These are phyloP conservation scores for Pythium brassicae DNA, from an alignment of 352 stramenopile species.

Conservation along the genomic window DNA sequence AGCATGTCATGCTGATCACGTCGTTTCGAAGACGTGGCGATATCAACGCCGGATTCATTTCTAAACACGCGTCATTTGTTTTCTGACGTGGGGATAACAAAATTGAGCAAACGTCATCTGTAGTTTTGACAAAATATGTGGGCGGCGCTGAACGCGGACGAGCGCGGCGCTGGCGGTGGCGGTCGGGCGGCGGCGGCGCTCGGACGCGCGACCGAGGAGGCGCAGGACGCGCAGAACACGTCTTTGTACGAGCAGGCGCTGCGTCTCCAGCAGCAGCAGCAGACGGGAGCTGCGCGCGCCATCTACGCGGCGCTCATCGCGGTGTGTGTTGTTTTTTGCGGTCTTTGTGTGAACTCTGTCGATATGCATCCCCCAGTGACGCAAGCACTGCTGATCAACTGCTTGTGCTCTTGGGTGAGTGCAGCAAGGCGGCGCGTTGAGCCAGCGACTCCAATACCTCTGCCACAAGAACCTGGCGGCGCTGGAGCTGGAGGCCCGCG, in stretches of 20 bases:
- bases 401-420: not conserved
- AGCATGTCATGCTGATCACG: no score
- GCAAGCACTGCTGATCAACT: no score
- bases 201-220: slow-evolving; percentile 50
- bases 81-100: no score
- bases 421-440: slow-evolving; percentile 23
- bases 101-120: not conserved
- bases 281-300: slow-evolving; percentile 27
- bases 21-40: no score
- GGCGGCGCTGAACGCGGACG: slow-evolving; percentile 55
- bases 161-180: slow-evolving; percentile 15
- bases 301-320: slow-evolving; percentile 39
- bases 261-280: slow-evolving; percentile 51
- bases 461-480: slow-evolving; percentile 66
- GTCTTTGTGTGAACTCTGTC: not conserved
- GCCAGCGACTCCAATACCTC: slow-evolving; percentile 50
- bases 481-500: slow-evolving; percentile 41
- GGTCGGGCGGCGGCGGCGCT: slow-evolving; percentile 4
- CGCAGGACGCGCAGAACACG: slow-evolving; percentile 60
- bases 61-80: no score
- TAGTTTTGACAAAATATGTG: slow-evolving; percentile 24
- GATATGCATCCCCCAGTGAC: not conserved
- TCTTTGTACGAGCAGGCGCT: slow-evolving; percentile 62
- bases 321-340: slow-evolving; percentile 5
- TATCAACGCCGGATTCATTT: no score